Evolutionary conservation across 805 yeast species (phyloP), one percentile per base, ranked within the genome.

Genomic region (Barnettozyma californica): DNA sequence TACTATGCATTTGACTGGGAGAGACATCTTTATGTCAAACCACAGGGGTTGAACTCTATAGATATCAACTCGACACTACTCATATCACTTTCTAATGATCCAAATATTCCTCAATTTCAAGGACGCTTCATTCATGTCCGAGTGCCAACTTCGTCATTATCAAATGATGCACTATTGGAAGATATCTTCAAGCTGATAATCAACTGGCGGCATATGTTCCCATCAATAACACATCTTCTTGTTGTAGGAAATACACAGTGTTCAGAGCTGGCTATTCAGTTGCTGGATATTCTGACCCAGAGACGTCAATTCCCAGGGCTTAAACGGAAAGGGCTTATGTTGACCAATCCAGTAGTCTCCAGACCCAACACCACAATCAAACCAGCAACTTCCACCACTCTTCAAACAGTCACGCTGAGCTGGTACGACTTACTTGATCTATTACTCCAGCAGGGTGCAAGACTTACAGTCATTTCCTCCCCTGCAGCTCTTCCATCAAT

Each of bases 201-300:
- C 20, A 75, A 75, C 54, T 80, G 84, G 83, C 61, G 70, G 41
- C 63, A 69, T 13, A 69, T 71, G 36, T 68, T 80, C 40, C 68
- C 71, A 41, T 70, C 68, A 14, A 76, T 79, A 1, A 78, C 78
- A 51, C 69, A 70, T 31, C 67, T 80, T 4, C 72, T 76, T 44
- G 64, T 79, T 31, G 73, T 74, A 1, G 73, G 83, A 0, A 77
- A 74, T 49, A 77, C 80, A 16, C 79, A 77, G 53, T 77, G 83
- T 1, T 73, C 76, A 38, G 81, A 80, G 2, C 72, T 80, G 16
- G 64, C 78, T 1, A 67, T 76, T 2, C 65, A 71, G 7, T 53
- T 80, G 13, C 64, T 79, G n/a, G 73, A 80, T 2, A 62, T 65
- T 38, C 64, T 80, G 18, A 68, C 26, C 2, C 43, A 40, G 16